Evolutionary conservation across 1,284 basidiomycete species (phyloP), one percentile per base, ranked within the genome.

Genomic region (Neolentinus lepideus): DNA sequence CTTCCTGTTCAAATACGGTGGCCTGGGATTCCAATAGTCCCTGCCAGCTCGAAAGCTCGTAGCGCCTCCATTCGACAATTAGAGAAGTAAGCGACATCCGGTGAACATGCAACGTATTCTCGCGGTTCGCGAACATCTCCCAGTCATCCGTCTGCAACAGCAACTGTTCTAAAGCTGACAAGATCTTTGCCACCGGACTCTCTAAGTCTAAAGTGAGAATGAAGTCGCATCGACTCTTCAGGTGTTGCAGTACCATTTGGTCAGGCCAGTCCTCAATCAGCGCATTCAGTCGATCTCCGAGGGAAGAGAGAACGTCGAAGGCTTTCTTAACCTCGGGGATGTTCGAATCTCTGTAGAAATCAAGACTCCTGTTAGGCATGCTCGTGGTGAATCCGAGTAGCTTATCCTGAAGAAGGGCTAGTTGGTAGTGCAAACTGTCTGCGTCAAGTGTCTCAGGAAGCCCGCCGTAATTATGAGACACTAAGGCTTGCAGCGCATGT

Each of bases 131-230:
- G 63, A 92, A 99, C 63, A 88, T 87, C 68, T 99, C 94, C 97
- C 97, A 99, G 66, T 99, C 97, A 59, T 97, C 92, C 10, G 87
- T 92, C 61, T 97, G 92, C 46, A 88, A 66, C 1, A 99, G 74
- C 11, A 99, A 75, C 59, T 90, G 88, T 69, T 99, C 97, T 46
- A 98, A 68, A 1, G 88, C 86, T 0, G 92, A 81, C 19, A 99
- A 79, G 21, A 96, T 73, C 66, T 87, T 88, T 4, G 96, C 94
- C 3, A 98, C 74, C 0, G 97, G 87, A 60, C 84, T 87, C 50
- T 79, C 74, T 3, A 90, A 72, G 54, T 83, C 77, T 19, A 96
- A 74, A 0, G 73, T 68, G 43, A 94, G 72, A 52, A 96, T 79
- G 4, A 76, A 72, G 35, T 89, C 79, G 64, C 91, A 95, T 24